phyloP scores from a whole-genome alignment of 2,329 filamentous ascomycete genomes.

The Fusarium sp. region DNA sequence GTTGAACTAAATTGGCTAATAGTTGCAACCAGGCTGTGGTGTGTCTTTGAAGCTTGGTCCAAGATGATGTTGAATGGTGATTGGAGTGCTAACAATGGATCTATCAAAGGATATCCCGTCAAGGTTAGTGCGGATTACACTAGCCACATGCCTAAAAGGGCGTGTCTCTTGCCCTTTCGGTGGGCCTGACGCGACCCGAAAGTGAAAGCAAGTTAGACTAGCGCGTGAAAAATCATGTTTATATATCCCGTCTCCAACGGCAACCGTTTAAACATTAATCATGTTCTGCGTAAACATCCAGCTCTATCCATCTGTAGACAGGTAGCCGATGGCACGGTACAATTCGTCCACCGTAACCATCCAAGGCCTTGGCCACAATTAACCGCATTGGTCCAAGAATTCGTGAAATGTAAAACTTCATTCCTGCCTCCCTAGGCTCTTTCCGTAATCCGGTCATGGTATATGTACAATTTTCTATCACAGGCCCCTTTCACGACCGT shows the following conservation, averaged over 20 bases:
- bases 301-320: neutral
- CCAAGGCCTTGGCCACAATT: neutral
- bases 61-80: constrained; percentile 21
- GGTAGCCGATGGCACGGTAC: neutral
- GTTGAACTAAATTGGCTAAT: neutral
- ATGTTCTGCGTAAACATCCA: constrained; percentile 10
- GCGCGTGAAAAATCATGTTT: constrained; percentile 19
- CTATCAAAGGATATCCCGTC: constrained; percentile 8
- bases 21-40: neutral
- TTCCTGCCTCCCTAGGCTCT: constrained; percentile 46
- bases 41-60: constrained; percentile 12
- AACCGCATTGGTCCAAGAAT: constrained; percentile 6
- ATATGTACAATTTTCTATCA: constrained; percentile 58
- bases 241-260: constrained; percentile 30
- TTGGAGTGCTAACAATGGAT: constrained; percentile 20
- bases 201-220: constrained; percentile 6
- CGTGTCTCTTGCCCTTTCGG: neutral
- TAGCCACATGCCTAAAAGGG: constrained; percentile 25
- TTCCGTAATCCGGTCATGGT: constrained; percentile 54
- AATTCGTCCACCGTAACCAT: neutral
- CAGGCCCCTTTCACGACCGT: constrained; percentile 41
- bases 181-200: constrained; percentile 22
- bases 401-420: constrained; percentile 47
- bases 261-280: constrained; percentile 32
- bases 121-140: constrained; percentile 20